Evolutionary conservation across 345 rosid genomes (phyloP).

Genomic region (Melaleuca alternifolia): DNA sequence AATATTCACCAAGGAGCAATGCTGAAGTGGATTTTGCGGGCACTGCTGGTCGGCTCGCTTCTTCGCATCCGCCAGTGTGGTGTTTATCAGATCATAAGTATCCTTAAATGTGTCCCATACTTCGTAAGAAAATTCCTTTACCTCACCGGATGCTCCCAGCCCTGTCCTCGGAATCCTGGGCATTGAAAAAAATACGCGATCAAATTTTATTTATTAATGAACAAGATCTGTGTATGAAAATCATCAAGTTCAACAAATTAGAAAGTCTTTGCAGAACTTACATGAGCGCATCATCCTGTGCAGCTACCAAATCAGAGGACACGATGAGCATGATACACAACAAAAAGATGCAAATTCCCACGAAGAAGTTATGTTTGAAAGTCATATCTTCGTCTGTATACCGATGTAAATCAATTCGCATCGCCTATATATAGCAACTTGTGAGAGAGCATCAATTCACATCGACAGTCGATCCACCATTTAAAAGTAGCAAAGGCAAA

Average conservation of each 20-base stretch:
- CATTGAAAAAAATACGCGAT: neutral
- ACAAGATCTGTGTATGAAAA: neutral
- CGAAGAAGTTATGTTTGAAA: neutral
- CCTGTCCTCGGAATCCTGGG: neutral
- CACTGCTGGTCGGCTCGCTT: neutral
- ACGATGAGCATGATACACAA: neutral
- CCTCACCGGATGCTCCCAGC: neutral
- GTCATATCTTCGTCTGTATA: neutral
- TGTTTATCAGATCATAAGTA: neutral
- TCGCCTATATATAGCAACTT: neutral
- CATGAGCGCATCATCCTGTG: neutral
- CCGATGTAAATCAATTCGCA: neutral
- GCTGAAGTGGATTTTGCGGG: fast-evolving
- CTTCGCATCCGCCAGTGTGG: neutral
- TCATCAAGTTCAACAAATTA: neutral
- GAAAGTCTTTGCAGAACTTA: neutral
- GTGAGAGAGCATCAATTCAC: neutral
- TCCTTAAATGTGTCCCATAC: neutral
- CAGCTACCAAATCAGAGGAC: neutral
- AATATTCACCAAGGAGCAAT: neutral
- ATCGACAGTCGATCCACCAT: too few species aligned
- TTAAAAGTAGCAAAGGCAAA: too few species aligned
- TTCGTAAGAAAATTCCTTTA: neutral
- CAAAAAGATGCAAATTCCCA: neutral
- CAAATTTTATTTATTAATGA: too few species aligned